These are phyloP conservation scores for Fragaria nilgerrensis DNA, from an alignment of 306 rosid species.

Conservation along the genomic window DNA sequence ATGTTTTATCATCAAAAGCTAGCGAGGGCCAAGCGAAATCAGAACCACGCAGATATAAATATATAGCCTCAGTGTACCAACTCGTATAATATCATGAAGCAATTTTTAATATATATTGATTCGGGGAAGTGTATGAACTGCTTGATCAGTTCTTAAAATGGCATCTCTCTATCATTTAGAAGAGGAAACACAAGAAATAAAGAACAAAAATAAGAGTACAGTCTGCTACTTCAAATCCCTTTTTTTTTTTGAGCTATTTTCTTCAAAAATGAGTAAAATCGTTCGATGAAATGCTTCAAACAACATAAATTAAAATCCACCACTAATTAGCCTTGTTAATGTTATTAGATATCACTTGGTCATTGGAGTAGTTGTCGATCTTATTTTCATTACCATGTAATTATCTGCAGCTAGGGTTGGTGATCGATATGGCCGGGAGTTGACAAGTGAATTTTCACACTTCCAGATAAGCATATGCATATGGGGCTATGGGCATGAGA, in stretches of 20 bases:
- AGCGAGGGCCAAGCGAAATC: slow-evolving; percentile 5
- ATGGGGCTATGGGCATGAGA: not conserved
- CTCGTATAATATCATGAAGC: not conserved
- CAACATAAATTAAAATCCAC: not conserved
- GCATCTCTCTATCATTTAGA: not conserved
- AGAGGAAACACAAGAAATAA: not conserved
- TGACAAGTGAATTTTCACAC: not conserved
- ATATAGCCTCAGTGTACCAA: not conserved
- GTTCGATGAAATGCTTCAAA: not conserved
- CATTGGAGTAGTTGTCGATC: not conserved
- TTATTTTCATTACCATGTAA: not conserved
- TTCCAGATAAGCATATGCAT: not conserved
- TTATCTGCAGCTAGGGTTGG: too few species aligned
- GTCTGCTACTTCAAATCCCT: not conserved
- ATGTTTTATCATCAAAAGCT: not conserved
- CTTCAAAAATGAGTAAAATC: not conserved
- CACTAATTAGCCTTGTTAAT: not conserved
- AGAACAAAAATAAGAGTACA: not conserved
- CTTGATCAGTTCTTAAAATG: not conserved
- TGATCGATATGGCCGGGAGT: not conserved
- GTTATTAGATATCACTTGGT: not conserved
- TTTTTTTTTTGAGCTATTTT: not conserved
- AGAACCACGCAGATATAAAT: not conserved
- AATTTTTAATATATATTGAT: not conserved
- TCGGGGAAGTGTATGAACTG: not conserved